phyloP scores from a whole-genome alignment of 345 rosid genomes.

The Eucalyptus marginata region DNA sequence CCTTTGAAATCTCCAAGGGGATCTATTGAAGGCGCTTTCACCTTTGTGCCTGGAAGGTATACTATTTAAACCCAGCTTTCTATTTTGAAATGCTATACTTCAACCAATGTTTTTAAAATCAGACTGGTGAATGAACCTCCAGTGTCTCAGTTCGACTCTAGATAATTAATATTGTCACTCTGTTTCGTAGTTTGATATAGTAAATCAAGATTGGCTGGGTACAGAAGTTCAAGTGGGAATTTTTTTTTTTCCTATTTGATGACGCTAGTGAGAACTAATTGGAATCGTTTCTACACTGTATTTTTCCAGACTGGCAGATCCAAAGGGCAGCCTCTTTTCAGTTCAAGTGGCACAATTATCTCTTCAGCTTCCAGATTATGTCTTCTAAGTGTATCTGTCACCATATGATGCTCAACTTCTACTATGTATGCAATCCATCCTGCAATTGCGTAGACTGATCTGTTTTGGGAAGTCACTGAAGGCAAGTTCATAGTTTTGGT shows the following conservation, averaged over 20 bases:
- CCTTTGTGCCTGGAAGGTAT: conserved; percentile 88
- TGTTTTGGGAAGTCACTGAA: not conserved
- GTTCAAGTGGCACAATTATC: conserved; percentile 52
- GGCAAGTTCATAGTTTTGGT: not conserved
- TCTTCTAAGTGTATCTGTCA: conserved; percentile 22
- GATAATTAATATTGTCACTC: not conserved
- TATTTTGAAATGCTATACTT: not conserved
- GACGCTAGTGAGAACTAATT: not conserved
- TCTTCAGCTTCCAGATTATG: conserved; percentile 49
- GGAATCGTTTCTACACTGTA: not conserved
- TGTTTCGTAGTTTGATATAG: not conserved
- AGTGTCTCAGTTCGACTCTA: not conserved
- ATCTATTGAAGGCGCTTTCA: conserved; percentile 66
- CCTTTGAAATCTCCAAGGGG: conserved; percentile 23
- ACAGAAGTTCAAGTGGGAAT: not conserved
- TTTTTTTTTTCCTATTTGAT: not conserved
- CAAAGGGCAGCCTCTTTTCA: conserved; percentile 45
- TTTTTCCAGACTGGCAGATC: conserved; percentile 36
- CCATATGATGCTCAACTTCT: not conserved
- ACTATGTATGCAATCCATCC: not conserved
- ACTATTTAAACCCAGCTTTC: not conserved
- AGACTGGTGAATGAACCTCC: not conserved
- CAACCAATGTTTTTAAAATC: not conserved
- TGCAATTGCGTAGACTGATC: not conserved
- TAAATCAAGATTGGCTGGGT: not conserved